Evolutionary conservation across 2,329 filamentous ascomycete genomes (phyloP).

Genomic region (Ascochyta clinopodiicola): DNA sequence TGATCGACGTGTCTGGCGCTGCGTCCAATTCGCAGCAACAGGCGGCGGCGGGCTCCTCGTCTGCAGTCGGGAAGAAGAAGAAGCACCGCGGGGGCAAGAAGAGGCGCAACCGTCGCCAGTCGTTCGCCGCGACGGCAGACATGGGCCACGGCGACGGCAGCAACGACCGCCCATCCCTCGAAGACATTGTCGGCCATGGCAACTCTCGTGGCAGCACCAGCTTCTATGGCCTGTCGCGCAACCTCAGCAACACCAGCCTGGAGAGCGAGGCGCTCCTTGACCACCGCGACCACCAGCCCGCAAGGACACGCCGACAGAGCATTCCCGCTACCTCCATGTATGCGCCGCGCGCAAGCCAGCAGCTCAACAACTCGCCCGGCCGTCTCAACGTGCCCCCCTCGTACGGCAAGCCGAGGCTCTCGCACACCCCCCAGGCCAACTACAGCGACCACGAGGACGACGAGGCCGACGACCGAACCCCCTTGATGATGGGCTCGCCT

Average conservation of each 20-base stretch:
- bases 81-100: conserved; percentile 80
- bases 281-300: conserved; percentile 67
- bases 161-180: conserved; percentile 59
- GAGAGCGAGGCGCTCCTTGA: conserved; percentile 89
- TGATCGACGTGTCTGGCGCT: conserved; percentile 11
- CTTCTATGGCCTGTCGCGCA: conserved; percentile 63
- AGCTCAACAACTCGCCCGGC: conserved; percentile 28
- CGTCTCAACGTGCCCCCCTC: conserved; percentile 22
- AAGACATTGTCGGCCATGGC: conserved; percentile 19
- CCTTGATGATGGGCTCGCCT: conserved; percentile 56
- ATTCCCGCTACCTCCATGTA: conserved; percentile 47
- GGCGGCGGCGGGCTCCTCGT: conserved; percentile 14
- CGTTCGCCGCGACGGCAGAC: conserved; percentile 67
- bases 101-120: conserved; percentile 77
- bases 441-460: conserved; percentile 59
- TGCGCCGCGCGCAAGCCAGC: conserved; percentile 35
- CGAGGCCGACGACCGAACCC: conserved; percentile 60
- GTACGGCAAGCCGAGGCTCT: conserved; percentile 37
- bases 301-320: conserved; percentile 53
- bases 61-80: conserved; percentile 64
- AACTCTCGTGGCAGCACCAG: conserved; percentile 51
- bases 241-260: conserved; percentile 82
- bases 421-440: conserved; percentile 32
- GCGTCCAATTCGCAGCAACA: conserved; percentile 1
- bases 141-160: conserved; percentile 63